Evolutionary conservation across 2,329 filamentous ascomycete genomes (phyloP).

Genomic region (Cercospora zeae-maydis): DNA sequence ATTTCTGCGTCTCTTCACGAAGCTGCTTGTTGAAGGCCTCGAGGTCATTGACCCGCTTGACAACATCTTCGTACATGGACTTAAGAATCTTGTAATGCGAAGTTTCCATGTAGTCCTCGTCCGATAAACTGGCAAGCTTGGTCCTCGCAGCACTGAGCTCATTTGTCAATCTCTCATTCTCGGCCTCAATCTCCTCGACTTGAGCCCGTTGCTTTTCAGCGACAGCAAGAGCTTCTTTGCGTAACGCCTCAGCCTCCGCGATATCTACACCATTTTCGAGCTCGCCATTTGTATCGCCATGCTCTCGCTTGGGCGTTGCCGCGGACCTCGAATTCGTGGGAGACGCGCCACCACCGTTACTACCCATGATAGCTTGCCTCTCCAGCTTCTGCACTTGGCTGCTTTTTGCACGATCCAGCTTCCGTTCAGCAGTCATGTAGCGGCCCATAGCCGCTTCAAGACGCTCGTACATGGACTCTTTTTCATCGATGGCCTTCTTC

Average conservation of each 20-base stretch:
- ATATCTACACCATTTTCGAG: constrained; percentile 55
- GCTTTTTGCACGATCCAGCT: constrained; percentile 84
- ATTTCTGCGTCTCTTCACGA: constrained; percentile 77
- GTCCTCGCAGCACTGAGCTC: constrained; percentile 72
- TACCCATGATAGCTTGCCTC: constrained; percentile 75
- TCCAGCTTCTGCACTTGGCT: constrained; percentile 87
- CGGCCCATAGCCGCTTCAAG: constrained; percentile 83
- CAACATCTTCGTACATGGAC: constrained; percentile 84
- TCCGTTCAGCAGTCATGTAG: constrained; percentile 94
- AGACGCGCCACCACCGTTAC: constrained; percentile 43
- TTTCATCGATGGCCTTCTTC: constrained; percentile 30
- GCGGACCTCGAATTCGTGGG: constrained; percentile 41
- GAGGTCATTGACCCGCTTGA: constrained; percentile 85
- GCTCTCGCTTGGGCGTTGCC: constrained; percentile 48
- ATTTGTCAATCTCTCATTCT: constrained; percentile 71
- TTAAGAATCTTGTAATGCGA: constrained; percentile 92
- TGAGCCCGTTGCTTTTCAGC: constrained; percentile 85
- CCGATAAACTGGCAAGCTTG: constrained; percentile 68
- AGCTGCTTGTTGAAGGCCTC: constrained; percentile 84
- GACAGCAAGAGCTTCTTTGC: constrained; percentile 72
- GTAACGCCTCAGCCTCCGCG: constrained; percentile 68
- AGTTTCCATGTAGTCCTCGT: constrained; percentile 90
- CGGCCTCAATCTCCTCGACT: constrained; percentile 70
- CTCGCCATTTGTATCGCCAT: constrained; percentile 49
- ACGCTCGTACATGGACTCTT: constrained; percentile 64